These are phyloP conservation scores for Silene conica DNA, from an alignment of 148 eudicot species.

Conservation along the genomic window DNA sequence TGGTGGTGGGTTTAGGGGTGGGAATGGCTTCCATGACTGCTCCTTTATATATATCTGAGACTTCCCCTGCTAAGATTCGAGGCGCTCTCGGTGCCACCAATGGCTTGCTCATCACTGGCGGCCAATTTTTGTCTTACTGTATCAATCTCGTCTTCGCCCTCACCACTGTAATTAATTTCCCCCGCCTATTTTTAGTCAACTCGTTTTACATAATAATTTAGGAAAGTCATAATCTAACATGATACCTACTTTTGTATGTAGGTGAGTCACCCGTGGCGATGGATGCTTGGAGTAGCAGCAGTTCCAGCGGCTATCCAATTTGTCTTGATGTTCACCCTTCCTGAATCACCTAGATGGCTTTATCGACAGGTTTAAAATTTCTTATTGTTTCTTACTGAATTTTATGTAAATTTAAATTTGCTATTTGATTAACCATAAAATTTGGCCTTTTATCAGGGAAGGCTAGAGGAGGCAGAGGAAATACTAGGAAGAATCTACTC, in stretches of 20 bases:
- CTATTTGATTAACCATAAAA: neutral
- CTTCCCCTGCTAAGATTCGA: constrained; percentile 23
- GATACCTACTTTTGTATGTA: neutral
- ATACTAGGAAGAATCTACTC: constrained; percentile 68
- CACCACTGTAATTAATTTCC: neutral
- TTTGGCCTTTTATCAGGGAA: constrained; percentile 4
- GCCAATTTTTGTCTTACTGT: constrained; percentile 29
- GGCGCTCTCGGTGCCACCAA: constrained; percentile 25
- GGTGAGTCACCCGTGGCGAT: constrained; percentile 62
- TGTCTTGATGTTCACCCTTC: constrained; percentile 56
- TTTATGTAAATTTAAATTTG: neutral
- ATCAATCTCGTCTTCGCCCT: constrained; percentile 21
- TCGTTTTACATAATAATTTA: neutral
- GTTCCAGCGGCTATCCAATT: constrained; percentile 63
- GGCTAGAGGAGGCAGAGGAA: constrained; percentile 46
- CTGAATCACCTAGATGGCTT: constrained; percentile 87
- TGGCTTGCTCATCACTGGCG: constrained; percentile 27
- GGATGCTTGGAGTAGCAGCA: constrained; percentile 89
- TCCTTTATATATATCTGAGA: constrained; percentile 23
- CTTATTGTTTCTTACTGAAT: neutral
- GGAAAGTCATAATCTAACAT: neutral
- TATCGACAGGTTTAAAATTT: constrained; percentile 43
- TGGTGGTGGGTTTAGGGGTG: constrained; percentile 20
- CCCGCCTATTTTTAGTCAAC: neutral
- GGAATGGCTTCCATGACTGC: constrained; percentile 27